phyloP scores from a whole-genome alignment of 2,329 filamentous ascomycete genomes.

The Fusarium musae region DNA sequence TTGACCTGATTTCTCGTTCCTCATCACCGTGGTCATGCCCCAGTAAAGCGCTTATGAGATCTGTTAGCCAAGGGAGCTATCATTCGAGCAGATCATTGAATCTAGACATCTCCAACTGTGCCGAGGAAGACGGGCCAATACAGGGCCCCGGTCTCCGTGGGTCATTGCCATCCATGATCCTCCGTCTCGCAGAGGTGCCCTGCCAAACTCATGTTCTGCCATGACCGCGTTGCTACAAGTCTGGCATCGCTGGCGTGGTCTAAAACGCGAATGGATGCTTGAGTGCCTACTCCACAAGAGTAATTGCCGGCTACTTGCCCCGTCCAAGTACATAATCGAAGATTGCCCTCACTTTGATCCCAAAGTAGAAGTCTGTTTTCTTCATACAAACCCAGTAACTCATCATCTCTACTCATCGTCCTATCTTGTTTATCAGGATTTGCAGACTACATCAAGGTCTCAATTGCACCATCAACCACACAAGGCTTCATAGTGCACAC shows the following conservation, averaged over 20 bases:
- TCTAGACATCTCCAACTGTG: constrained; percentile 16
- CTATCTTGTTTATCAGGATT: constrained; percentile 17
- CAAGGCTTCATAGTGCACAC: neutral
- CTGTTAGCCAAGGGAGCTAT: neutral
- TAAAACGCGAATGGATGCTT: constrained; percentile 27
- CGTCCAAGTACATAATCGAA: constrained; percentile 46
- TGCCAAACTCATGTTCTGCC: constrained; percentile 23
- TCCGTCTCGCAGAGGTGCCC: constrained; percentile 36
- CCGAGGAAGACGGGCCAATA: constrained; percentile 27
- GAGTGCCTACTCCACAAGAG: constrained; percentile 29
- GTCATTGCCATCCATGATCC: constrained; percentile 33
- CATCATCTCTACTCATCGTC: constrained; percentile 24
- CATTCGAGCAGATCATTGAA: constrained; percentile 25
- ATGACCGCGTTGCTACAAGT: constrained; percentile 36
- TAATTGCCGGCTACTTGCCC: constrained; percentile 38
- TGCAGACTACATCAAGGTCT: constrained; percentile 27
- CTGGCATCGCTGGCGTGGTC: constrained; percentile 35
- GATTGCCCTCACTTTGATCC: constrained; percentile 43
- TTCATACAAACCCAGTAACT: constrained; percentile 18
- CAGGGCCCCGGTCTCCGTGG: constrained; percentile 31
- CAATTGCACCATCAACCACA: constrained; percentile 18
- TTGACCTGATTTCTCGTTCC: constrained; percentile 11
- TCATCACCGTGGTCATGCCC: constrained; percentile 16
- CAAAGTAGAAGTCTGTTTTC: constrained; percentile 43
- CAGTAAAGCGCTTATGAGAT: constrained; percentile 13